Base-by-base conservation (phyloP, 2,329 filamentous ascomycete species). In the Colletotrichum lentis region DNA sequence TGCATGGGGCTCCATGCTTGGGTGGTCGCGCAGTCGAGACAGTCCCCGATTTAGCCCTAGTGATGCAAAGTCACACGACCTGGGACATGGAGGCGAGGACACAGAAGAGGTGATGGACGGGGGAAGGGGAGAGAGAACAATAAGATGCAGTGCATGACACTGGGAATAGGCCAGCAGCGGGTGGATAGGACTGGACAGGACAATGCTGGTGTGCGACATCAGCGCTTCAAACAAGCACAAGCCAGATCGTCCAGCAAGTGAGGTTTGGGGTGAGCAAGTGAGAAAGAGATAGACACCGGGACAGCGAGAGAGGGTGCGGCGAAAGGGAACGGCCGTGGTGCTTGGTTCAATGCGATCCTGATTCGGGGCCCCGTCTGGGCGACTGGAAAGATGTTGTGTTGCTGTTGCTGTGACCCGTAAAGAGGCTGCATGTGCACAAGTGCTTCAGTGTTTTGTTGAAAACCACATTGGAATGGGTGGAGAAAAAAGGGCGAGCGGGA, bases 1-100 rank as follows among this genome's bases (percentile, higher is more conserved):
- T 66, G 56, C 62, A 66, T 69, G 66, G 62, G 49, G 43, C 50
- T 65, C 66, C 66, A 61, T 69, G 62, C 55, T 44, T 65, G 62
- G 35, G 61, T 60, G 55, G 62, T 56, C 11, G 44, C 55, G 62
- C 55, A 65, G 62, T 68, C 56, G 43, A 65, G 55, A 68, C 66
- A 69, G 54, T 56, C 43, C 2, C 66, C 62, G 44, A 66, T 44
- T 59, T 50, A 41, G 49, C 63, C 62, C 65, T 24, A 24, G 50
- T 52, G 3, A 27, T 18, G n/a, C 55, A 60, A 12, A 61, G 66
- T 69, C 66, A 69, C 62, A 69, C 62, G 66, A 66, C 66, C 62
- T 55, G 43, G 44, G 62, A 60, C 24, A 41, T 59, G 49, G 41
- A 53, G 41, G 46, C 41, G 54, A 58, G 31, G 11, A 49, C 27